Evolutionary conservation across 2,329 filamentous ascomycete genomes (phyloP).

Genomic region (Pseudogymnoascus sp.): DNA sequence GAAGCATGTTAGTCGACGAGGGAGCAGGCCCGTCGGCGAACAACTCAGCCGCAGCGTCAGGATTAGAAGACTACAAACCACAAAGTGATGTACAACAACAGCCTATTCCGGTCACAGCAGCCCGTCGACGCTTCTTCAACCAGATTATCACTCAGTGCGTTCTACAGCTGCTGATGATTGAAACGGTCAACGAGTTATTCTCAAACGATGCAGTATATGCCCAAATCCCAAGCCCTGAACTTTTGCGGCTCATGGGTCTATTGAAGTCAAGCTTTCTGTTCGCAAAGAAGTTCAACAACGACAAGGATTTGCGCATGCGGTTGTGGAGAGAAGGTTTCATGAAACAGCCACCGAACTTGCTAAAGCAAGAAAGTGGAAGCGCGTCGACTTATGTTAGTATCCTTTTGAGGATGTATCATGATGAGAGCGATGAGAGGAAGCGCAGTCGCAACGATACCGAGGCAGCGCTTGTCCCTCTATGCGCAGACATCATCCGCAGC

Average conservation of each 20-base stretch:
- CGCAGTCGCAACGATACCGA: conserved; percentile 77
- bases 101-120: conserved; percentile 83
- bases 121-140: conserved; percentile 93
- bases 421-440: conserved; percentile 72
- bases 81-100: conserved; percentile 71
- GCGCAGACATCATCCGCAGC: conserved; percentile 82
- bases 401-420: conserved; percentile 92
- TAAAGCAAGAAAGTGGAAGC: conserved; percentile 92
- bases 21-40: conserved; percentile 21
- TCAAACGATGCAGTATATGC: conserved; percentile 92
- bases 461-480: conserved; percentile 83
- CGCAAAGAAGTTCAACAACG: conserved; percentile 92
- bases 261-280: conserved; percentile 96
- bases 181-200: conserved; percentile 97
- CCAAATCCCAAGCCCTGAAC: conserved; percentile 81
- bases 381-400: conserved; percentile 95
- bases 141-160: conserved; percentile 98
- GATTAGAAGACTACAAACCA: conserved; percentile 74
- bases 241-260: conserved; percentile 84
- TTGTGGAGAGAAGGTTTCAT: conserved; percentile 98
- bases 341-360: conserved; percentile 94
- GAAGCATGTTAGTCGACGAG: conserved; percentile 27
- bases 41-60: conserved; percentile 19
- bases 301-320: conserved; percentile 88
- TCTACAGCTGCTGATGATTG: conserved; percentile 95